A percentile compares a stretch with the other conserved stretches of the same genome.
phyloP scores from a whole-genome alignment of 179 eudicot species.

The Actinidia arguta region DNA sequence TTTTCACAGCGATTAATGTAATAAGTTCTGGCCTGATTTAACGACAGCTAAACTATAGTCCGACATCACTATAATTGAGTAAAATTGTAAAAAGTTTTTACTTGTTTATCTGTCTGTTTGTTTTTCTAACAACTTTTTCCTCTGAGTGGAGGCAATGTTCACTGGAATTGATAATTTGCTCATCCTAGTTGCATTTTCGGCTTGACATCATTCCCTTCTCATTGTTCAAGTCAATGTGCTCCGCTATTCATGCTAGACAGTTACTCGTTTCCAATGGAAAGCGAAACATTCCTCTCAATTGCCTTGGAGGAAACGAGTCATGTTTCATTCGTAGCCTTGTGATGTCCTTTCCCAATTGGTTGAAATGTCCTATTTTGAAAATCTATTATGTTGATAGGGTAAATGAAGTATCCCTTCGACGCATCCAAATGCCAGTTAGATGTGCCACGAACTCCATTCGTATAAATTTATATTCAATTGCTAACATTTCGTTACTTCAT shows the following conservation, averaged over 20 bases:
- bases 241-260: not conserved
- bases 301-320: not conserved
- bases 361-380: not conserved
- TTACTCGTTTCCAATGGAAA: not conserved
- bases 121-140: not conserved
- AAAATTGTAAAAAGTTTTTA: too few relatives aligned
- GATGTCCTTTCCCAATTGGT: not conserved
- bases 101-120: too few relatives aligned
- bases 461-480: not conserved
- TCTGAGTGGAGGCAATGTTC: too few relatives aligned
- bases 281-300: not conserved
- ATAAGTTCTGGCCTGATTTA: not conserved
- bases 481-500: not conserved
- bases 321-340: not conserved
- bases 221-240: not conserved
- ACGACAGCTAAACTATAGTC: too few relatives aligned
- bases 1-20: not conserved
- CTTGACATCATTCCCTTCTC: not conserved
- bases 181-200: slow-evolving; percentile 4
- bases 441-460: not conserved
- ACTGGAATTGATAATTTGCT: too few relatives aligned
- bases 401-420: too few relatives aligned
- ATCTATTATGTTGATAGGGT: not conserved
- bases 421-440: not conserved
- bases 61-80: too few relatives aligned